Conservation (phyloP, 345 rosid species). For the Clarkia xantiana region DNA sequence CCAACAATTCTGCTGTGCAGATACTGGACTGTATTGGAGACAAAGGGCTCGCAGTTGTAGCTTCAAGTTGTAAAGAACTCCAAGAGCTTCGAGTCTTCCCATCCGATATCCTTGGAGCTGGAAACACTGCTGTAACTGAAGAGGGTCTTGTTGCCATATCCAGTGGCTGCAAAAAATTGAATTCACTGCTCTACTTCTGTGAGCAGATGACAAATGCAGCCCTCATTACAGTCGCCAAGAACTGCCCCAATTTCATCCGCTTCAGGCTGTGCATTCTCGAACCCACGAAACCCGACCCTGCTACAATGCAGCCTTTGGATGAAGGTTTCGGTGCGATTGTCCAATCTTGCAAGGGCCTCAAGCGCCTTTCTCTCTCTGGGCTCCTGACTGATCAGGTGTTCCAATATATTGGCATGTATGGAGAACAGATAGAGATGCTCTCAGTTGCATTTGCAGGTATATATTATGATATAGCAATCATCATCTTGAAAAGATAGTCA, state of each 20-base stretch:
- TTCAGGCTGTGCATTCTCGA: conserved; percentile 78
- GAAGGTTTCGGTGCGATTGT: conserved; percentile 97
- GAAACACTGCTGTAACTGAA: conserved; percentile 62
- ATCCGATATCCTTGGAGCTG: conserved; percentile 49
- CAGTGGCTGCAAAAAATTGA: conserved; percentile 65
- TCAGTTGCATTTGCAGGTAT: conserved; percentile 84
- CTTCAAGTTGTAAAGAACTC: conserved; percentile 64
- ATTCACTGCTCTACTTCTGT: conserved; percentile 82
- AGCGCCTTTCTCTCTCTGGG: conserved; percentile 64
- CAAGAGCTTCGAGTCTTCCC: conserved; percentile 89
- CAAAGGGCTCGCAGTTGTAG: conserved; percentile 67
- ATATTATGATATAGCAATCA: no score
- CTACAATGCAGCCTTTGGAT: conserved; percentile 57
- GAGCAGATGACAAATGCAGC: conserved; percentile 95
- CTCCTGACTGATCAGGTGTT: conserved; percentile 71
- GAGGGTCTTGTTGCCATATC: conserved; percentile 80
- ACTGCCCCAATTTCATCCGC: conserved; percentile 66
- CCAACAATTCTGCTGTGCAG: conserved; percentile 24
- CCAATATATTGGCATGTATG: conserved; percentile 73
- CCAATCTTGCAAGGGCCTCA: conserved; percentile 58
- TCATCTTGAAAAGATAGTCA: no score
- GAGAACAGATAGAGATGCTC: conserved; percentile 82
- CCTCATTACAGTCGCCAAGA: conserved; percentile 65
- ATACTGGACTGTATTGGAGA: conserved; percentile 88
- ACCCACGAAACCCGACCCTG: conserved; percentile 58